phyloP scores from a whole-genome alignment of 805 yeast genomes.

The Tetrapisispora fleetii region DNA sequence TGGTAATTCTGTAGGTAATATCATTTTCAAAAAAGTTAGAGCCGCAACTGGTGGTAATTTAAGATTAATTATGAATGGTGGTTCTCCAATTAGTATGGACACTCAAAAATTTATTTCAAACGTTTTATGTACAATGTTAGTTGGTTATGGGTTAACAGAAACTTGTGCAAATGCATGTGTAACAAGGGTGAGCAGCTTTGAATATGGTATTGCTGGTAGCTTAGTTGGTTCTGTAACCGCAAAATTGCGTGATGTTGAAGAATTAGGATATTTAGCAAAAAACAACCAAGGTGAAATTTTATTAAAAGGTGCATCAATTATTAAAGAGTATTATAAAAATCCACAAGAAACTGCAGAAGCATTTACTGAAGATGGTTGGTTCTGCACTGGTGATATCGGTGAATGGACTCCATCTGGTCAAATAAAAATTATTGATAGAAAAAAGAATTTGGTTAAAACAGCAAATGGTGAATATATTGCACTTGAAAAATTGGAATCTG shows the following conservation, averaged over 20 bases:
- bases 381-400: conserved; percentile 93
- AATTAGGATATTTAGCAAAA: conserved; percentile 83
- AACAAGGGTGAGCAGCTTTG: conserved; percentile 53
- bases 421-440: conserved; percentile 80
- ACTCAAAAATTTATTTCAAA: conserved; percentile 75
- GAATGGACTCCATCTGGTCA: conserved; percentile 81
- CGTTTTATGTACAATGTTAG: conserved; percentile 72
- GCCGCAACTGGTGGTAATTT: conserved; percentile 92
- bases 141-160: conserved; percentile 96
- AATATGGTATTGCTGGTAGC: conserved; percentile 72
- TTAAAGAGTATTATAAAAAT: conserved; percentile 72
- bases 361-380: conserved; percentile 82
- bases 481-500: conserved; percentile 83
- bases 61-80: conserved; percentile 73
- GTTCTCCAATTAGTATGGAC: conserved; percentile 74
- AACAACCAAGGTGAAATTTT: conserved; percentile 89
- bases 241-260: conserved; percentile 83
- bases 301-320: conserved; percentile 65
- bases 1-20: conserved; percentile 46
- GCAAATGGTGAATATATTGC: conserved; percentile 97
- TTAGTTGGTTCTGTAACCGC: conserved; percentile 74
- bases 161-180: conserved; percentile 84
- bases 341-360: conserved; percentile 70
- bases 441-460: conserved; percentile 92
- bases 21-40: conserved; percentile 79